Evolutionary conservation across 2,329 filamentous ascomycete species (phyloP).

Genomic region (Hawksworthiomyces lignivorus): DNA sequence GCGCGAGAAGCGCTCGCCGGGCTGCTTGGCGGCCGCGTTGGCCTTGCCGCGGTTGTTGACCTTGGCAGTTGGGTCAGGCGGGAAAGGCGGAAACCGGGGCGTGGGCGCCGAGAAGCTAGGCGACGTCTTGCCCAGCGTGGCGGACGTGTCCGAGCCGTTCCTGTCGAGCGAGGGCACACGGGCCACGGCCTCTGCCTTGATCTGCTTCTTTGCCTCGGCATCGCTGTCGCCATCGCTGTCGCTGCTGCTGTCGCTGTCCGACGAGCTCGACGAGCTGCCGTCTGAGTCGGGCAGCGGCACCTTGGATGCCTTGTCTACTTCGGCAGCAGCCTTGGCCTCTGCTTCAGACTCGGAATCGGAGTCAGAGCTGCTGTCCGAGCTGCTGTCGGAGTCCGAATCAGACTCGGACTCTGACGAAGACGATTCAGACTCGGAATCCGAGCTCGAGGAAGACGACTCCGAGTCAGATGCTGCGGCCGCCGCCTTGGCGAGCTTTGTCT

Average conservation of each 20-base stretch:
- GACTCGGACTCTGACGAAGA: constrained; percentile 24
- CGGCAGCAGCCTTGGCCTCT: constrained; percentile 21
- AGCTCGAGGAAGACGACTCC: constrained; percentile 25
- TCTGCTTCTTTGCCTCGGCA: constrained; percentile 3
- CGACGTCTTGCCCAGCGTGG: constrained; percentile 46
- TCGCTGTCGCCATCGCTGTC: constrained; percentile 4
- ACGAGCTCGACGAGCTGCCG: constrained; percentile 31
- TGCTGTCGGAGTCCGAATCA: background rate
- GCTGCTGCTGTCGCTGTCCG: constrained; percentile 17
- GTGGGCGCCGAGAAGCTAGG: constrained; percentile 34
- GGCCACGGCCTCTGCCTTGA: background rate
- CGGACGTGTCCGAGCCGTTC: constrained; percentile 31
- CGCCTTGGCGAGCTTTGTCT: constrained; percentile 31
- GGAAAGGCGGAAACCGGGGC: constrained; percentile 39
- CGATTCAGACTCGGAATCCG: constrained; percentile 16
- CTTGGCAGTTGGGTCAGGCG: constrained; percentile 39
- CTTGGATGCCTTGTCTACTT: constrained; percentile 17
- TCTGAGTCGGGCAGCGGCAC: constrained; percentile 26
- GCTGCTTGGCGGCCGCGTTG: constrained; percentile 40
- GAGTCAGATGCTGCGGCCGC: no score
- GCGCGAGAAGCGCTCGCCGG: constrained; percentile 66
- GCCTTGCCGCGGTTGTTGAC: constrained; percentile 36
- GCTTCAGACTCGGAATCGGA: constrained; percentile 17
- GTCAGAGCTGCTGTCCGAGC: constrained; percentile 10
- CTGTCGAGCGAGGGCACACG: constrained; percentile 10